Conservation (phyloP, 2,329 filamentous ascomycete species). For the Scleromitrula shiraiana region DNA sequence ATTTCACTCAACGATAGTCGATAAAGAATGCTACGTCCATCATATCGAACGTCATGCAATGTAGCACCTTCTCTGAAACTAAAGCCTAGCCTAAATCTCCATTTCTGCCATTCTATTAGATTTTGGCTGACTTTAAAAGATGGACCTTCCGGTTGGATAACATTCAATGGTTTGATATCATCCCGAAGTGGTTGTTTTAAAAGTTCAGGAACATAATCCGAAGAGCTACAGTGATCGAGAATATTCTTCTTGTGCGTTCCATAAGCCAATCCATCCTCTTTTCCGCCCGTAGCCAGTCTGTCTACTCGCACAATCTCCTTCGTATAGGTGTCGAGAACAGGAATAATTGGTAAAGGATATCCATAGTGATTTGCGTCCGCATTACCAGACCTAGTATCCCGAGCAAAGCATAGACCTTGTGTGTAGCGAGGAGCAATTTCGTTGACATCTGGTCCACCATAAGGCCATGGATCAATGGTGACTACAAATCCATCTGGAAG, state of each 20-base stretch:
- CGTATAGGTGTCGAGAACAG: constrained; percentile 40
- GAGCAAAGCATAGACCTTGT: constrained; percentile 47
- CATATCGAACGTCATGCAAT: constrained; percentile 53
- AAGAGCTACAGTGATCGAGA: constrained; percentile 29
- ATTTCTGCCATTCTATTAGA: constrained; percentile 42
- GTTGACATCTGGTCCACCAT: constrained; percentile 42
- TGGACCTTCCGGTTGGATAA: constrained; percentile 55
- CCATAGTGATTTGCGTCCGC: constrained; percentile 30
- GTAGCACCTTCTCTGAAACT: constrained; percentile 53
- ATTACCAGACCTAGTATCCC: constrained; percentile 28
- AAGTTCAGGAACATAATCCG: constrained; percentile 26
- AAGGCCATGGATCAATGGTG: constrained; percentile 46
- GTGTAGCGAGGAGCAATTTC: constrained; percentile 44
- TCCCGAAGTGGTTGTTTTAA: constrained; percentile 29
- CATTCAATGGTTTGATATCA: constrained; percentile 35
- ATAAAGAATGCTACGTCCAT: constrained; percentile 48
- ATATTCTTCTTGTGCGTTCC: constrained; percentile 36
- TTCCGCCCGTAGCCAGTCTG: constrained; percentile 34
- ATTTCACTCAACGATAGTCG: constrained; percentile 52
- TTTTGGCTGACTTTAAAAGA: constrained; percentile 43
- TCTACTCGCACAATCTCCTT: constrained; percentile 42
- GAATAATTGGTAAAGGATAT: constrained; percentile 40
- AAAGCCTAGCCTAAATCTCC: constrained; percentile 56
- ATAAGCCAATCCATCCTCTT: constrained; percentile 34
- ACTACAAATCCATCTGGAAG: constrained; percentile 47